Conservation (phyloP, 306 rosid species). For the Albizia julibrissin region DNA sequence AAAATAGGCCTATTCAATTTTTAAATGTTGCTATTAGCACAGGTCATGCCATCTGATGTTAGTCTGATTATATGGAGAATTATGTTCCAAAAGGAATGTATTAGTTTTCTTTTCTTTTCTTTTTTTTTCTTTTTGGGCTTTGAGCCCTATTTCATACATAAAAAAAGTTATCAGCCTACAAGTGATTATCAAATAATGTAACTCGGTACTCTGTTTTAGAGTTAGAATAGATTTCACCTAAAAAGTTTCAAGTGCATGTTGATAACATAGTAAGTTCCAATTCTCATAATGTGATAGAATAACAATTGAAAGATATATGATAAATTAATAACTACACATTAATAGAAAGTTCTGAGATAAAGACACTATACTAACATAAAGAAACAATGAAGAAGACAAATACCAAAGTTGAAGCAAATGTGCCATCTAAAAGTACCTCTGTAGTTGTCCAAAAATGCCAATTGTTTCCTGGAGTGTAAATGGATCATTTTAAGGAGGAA, state of each 20-base stretch:
- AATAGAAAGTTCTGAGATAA: slow-evolving; percentile 1
- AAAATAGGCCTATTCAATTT: slow-evolving; percentile 8
- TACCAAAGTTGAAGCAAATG: slow-evolving; percentile 97
- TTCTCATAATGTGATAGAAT: neutral
- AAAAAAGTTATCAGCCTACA: neutral
- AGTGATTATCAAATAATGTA: slow-evolving; percentile 20
- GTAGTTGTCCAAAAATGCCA: slow-evolving; percentile 74
- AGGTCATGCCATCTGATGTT: neutral
- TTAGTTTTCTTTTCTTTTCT: neutral
- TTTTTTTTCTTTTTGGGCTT: neutral
- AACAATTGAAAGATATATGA: neutral
- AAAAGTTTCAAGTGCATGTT: slow-evolving; percentile 3
- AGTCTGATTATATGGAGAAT: neutral
- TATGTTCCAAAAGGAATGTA: neutral
- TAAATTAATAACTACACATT: slow-evolving; percentile 8
- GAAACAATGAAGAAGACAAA: slow-evolving; percentile 25
- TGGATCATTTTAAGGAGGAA: slow-evolving; percentile 29
- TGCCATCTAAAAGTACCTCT: slow-evolving; percentile 98
- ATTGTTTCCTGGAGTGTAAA: slow-evolving; percentile 56
- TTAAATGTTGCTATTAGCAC: neutral
- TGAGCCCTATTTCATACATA: neutral
- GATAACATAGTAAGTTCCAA: neutral
- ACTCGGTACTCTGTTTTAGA: slow-evolving; percentile 13
- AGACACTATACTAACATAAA: slow-evolving; percentile 22
- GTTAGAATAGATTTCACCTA: slow-evolving; percentile 14